Percentiles rank a stretch among this genome's conserved stretches.
phyloP scores from a whole-genome alignment of 768 basidiomycete genomes.

The Hericium rajendrae region DNA sequence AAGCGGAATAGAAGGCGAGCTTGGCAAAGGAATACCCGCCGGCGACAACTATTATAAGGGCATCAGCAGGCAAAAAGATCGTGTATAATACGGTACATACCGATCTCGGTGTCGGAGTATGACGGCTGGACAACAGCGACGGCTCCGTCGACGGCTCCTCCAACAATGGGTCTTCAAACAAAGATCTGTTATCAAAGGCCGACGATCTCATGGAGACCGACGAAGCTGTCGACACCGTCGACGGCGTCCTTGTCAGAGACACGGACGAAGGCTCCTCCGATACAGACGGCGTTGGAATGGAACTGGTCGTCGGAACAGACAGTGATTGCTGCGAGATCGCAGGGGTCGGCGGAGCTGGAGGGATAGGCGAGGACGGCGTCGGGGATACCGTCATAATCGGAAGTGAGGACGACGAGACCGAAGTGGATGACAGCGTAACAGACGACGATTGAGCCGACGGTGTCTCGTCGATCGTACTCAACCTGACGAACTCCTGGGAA shows the following conservation, averaged over 20 bases:
- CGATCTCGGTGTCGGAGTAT: conserved; percentile 17
- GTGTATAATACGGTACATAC: conserved; percentile 15
- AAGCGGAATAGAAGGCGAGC: conserved; percentile 21
- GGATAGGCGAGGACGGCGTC: conserved; percentile 21
- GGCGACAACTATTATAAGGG: conserved; percentile 20
- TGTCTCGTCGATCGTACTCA: conserved; percentile 15
- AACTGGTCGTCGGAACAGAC: conserved; percentile 13
- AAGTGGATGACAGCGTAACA: conserved; percentile 27
- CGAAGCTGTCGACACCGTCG: conserved; percentile 22
- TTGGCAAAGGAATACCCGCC: conserved; percentile 21
- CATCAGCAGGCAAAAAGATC: conserved; percentile 4
- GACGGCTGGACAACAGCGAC: conserved; percentile 40
- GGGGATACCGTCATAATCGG: conserved; percentile 32
- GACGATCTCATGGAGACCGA: conserved; percentile 22
- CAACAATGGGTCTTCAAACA: conserved; percentile 15
- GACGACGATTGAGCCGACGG: conserved; percentile 18
- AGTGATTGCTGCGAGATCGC: conserved; percentile 23
- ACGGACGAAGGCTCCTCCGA: conserved; percentile 12
- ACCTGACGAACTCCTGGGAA: conserved; percentile 13
- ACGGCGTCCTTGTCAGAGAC: conserved; percentile 25
- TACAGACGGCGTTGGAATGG: conserved; percentile 5
- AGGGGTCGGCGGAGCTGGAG: conserved; percentile 20
- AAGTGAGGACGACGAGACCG: conserved; percentile 31
- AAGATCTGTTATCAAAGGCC: conserved; percentile 19
- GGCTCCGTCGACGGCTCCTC: conserved; percentile 44